A percentile compares a stretch with the other conserved stretches of the same genome.
Evolutionary conservation across 805 yeast species (phyloP).

Genomic region (Teunomyces barrocoloradensis): DNA sequence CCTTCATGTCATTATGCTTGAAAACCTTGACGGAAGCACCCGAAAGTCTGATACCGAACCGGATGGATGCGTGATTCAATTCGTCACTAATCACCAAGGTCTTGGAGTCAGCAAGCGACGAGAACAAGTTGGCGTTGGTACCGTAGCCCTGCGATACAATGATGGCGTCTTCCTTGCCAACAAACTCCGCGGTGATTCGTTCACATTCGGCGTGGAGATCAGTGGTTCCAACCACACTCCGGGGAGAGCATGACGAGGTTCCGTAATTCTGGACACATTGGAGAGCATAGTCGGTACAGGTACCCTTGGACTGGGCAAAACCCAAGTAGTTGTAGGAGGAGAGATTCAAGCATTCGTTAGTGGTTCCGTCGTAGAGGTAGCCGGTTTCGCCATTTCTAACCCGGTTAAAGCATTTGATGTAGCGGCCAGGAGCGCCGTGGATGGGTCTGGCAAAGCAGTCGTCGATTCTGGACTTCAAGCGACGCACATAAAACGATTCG

Average conservation of each 20-base stretch:
- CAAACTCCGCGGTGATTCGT: conserved; percentile 71
- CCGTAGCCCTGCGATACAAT: conserved; percentile 94
- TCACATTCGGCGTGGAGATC: conserved; percentile 77
- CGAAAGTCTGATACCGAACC: conserved; percentile 89
- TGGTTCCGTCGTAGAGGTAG: conserved; percentile 73
- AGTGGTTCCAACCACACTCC: conserved; percentile 70
- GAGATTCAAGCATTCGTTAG: conserved; percentile 76
- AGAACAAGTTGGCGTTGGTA: conserved; percentile 86
- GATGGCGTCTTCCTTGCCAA: conserved; percentile 87
- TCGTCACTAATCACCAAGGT: conserved; percentile 93
- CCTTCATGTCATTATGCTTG: conserved; percentile 86
- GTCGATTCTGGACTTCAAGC: conserved; percentile 85
- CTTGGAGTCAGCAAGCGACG: conserved; percentile 78
- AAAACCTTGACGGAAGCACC: conserved; percentile 92
- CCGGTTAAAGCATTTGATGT: conserved; percentile 77
- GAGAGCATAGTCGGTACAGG: conserved; percentile 79
- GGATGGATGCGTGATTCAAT: conserved; percentile 90
- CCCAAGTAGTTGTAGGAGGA: conserved; percentile 94
- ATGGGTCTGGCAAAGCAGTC: conserved; percentile 96
- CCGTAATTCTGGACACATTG: conserved; percentile 67
- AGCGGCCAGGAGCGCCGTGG: conserved; percentile 97
- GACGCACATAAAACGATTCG: conserved; percentile 89
- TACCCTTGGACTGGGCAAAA: conserved; percentile 92
- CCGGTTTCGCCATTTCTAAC: conserved; percentile 61
- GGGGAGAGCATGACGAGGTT: conserved; percentile 73